These are phyloP conservation scores for Colletotrichum paranaense DNA, from an alignment of 2,329 filamentous ascomycete genomes.

Conservation along the genomic window DNA sequence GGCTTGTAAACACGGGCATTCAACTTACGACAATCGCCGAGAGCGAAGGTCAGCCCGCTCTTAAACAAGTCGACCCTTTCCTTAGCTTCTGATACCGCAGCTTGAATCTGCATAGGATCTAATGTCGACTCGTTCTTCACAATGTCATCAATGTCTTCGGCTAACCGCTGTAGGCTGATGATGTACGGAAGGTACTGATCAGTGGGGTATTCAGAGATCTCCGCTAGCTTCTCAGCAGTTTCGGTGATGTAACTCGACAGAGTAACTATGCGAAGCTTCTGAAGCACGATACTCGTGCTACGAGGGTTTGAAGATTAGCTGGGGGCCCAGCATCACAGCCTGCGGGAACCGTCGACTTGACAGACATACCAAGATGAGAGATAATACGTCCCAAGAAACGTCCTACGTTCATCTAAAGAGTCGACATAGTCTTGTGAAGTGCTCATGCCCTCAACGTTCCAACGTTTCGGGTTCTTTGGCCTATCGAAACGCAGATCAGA, in stretches of 20 bases:
- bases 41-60: conserved; percentile 39
- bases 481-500: conserved; percentile 45
- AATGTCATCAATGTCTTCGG: conserved; percentile 44
- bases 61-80: conserved; percentile 38
- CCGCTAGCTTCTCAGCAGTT: conserved; percentile 38
- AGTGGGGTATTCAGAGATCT: conserved; percentile 28
- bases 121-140: conserved; percentile 34
- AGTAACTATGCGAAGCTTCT: conserved; percentile 44
- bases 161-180: conserved; percentile 44
- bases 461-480: conserved; percentile 41
- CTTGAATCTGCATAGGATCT: conserved; percentile 29
- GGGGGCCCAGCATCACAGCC: neutral
- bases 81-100: conserved; percentile 24
- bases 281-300: conserved; percentile 44
- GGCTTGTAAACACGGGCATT: neutral
- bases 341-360: too few species aligned
- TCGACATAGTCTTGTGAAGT: neutral
- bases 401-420: conserved; percentile 42
- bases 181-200: conserved; percentile 45
- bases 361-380: conserved; percentile 43
- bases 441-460: conserved; percentile 39
- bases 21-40: conserved; percentile 45
- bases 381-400: conserved; percentile 45
- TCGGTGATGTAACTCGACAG: conserved; percentile 43
- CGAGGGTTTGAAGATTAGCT: neutral